These are phyloP conservation scores for Termitomyces sp. DNA, from an alignment of 768 basidiomycete species.

Conservation along the genomic window DNA sequence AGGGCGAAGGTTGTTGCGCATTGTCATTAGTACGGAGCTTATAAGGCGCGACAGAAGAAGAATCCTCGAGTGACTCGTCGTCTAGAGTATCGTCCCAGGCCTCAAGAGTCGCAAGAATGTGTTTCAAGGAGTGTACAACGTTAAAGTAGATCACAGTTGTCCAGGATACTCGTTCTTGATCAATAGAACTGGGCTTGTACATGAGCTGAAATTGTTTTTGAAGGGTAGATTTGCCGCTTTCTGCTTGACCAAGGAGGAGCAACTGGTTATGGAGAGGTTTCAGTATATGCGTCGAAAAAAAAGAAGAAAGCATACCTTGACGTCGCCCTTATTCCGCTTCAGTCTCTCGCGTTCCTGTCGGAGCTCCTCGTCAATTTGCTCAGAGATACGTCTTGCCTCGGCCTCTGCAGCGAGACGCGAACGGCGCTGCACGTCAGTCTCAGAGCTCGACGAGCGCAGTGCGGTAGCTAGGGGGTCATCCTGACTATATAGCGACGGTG, in stretches of 20 bases:
- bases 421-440: conserved; percentile 62
- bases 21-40: conserved; percentile 27
- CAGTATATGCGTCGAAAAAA: conserved; percentile 29
- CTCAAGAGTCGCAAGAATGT: conserved; percentile 61
- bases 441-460: conserved; percentile 57
- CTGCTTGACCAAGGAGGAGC: conserved; percentile 73
- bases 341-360: conserved; percentile 61
- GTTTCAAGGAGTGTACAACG: conserved; percentile 64
- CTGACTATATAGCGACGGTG: conserved; percentile 67
- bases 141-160: conserved; percentile 74
- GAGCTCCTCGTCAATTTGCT: conserved; percentile 79
- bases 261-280: conserved; percentile 38
- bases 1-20: conserved; percentile 34
- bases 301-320: conserved; percentile 45
- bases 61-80: conserved; percentile 35
- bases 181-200: conserved; percentile 68
- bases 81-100: conserved; percentile 57
- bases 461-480: conserved; percentile 73
- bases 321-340: conserved; percentile 65
- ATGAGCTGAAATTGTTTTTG: conserved; percentile 81
- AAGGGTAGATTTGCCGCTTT: conserved; percentile 73
- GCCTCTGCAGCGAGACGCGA: conserved; percentile 60
- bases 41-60: conserved; percentile 20
- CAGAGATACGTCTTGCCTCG: conserved; percentile 71
- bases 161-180: conserved; percentile 69